Conservation (phyloP, 2,329 filamentous ascomycete species). For the Diplodia corticola region DNA sequence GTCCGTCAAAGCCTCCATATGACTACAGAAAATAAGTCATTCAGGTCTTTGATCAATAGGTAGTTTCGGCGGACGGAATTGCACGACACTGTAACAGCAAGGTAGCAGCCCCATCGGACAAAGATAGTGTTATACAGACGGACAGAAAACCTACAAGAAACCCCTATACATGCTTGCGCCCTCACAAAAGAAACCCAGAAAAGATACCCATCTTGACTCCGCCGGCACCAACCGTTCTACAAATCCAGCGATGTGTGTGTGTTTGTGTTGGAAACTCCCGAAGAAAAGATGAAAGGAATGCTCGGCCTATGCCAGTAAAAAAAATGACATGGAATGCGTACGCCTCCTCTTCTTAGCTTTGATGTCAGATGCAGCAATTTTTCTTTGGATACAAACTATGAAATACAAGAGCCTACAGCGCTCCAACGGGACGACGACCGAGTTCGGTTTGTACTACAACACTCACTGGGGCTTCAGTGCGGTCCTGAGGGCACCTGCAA, state of each 20-base stretch:
- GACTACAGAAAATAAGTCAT: not conserved
- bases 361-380: not conserved
- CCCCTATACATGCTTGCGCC: not conserved
- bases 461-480: conserved; percentile 1
- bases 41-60: not conserved
- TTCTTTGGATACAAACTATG: not conserved
- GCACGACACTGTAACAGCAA: not conserved
- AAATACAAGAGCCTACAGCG: not conserved
- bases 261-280: not conserved
- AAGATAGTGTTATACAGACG: not conserved
- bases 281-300: not conserved
- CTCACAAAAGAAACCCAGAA: not conserved
- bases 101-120: not conserved
- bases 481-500: conserved; percentile 46
- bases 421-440: not conserved
- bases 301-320: not conserved
- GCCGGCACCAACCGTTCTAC: not conserved
- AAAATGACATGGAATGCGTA: not conserved
- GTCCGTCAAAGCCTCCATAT: not conserved
- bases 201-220: not conserved
- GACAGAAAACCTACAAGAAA: not conserved
- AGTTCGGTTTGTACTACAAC: not conserved
- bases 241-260: not conserved
- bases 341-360: not conserved
- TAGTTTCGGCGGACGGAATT: too few relatives aligned